Evolutionary conservation across 176 grass and related monocot species (phyloP).

Genomic region (Phyllostachys edulis): DNA sequence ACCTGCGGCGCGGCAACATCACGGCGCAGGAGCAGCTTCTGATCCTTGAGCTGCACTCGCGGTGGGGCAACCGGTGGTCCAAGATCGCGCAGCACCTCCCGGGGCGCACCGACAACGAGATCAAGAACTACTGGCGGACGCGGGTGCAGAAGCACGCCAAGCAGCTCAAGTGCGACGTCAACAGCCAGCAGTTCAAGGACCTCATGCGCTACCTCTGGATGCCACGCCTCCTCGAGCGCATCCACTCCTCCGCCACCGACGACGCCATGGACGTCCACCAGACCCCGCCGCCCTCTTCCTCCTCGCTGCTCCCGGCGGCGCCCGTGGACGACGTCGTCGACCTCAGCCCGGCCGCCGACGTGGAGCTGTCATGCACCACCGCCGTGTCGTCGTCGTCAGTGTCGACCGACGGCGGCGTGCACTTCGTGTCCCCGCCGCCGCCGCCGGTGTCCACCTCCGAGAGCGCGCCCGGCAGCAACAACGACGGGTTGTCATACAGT

Average conservation of each 20-base stretch:
- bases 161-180: slow-evolving; percentile 88
- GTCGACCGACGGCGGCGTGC: slow-evolving; percentile 27
- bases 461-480: slow-evolving; percentile 19
- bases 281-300: background rate
- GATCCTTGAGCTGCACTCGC: slow-evolving; percentile 84
- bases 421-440: slow-evolving; percentile 8
- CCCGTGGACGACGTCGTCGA: slow-evolving; percentile 1
- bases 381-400: slow-evolving; percentile 45
- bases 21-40: slow-evolving; percentile 88
- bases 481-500: background rate
- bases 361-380: slow-evolving; percentile 51
- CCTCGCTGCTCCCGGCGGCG: background rate
- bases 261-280: background rate
- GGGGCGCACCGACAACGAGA: slow-evolving; percentile 92
- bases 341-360: background rate
- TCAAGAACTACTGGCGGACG: slow-evolving; percentile 99
- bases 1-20: slow-evolving; percentile 78
- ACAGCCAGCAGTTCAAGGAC: slow-evolving; percentile 87
- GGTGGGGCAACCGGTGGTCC: slow-evolving; percentile 97
- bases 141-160: slow-evolving; percentile 86
- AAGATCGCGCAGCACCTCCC: slow-evolving; percentile 95
- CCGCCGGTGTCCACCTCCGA: background rate
- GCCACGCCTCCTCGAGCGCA: slow-evolving; percentile 79
- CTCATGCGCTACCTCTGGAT: slow-evolving; percentile 88
- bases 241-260: slow-evolving; percentile 6